phyloP scores from a whole-genome alignment of 2,329 filamentous ascomycete genomes.

The Claviceps africana region DNA sequence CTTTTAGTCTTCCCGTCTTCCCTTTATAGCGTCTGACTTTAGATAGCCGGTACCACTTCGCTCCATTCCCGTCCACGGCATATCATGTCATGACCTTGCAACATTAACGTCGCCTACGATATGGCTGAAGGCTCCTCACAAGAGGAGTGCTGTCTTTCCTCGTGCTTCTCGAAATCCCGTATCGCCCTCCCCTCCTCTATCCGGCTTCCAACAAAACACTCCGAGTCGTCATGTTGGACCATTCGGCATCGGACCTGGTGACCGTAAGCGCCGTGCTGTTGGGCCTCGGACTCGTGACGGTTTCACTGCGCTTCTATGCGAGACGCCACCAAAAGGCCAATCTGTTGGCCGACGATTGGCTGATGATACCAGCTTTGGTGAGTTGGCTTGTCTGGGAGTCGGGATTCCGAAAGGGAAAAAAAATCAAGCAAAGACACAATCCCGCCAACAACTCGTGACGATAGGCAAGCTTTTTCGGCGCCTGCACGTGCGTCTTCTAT shows the following conservation, averaged over 20 bases:
- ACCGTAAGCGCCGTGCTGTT: background rate
- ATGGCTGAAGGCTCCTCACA: background rate
- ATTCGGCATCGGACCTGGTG: background rate
- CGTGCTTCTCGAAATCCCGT: background rate
- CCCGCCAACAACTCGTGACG: background rate
- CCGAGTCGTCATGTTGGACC: background rate
- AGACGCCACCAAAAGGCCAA: constrained; percentile 5
- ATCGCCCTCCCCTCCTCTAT: background rate
- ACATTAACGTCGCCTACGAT: background rate
- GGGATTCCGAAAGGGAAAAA: too few species aligned
- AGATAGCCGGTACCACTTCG: background rate
- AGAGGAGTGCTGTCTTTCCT: background rate
- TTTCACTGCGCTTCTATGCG: constrained; percentile 8
- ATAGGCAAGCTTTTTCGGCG: background rate
- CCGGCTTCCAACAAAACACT: background rate
- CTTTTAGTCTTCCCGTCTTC: too few species aligned
- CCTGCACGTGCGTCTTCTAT: background rate
- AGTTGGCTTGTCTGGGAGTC: background rate
- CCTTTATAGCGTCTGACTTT: background rate
- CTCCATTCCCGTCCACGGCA: background rate
- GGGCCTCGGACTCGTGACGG: constrained; percentile 3
- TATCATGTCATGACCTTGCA: background rate
- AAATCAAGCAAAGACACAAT: too few species aligned
- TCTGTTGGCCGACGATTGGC: constrained; percentile 9
- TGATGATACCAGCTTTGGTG: constrained; percentile 6